A percentile compares a stretch with the other conserved stretches of the same genome.
phyloP scores from a whole-genome alignment of 2,329 filamentous ascomycete genomes.

The Chaetothyriales sp. region DNA sequence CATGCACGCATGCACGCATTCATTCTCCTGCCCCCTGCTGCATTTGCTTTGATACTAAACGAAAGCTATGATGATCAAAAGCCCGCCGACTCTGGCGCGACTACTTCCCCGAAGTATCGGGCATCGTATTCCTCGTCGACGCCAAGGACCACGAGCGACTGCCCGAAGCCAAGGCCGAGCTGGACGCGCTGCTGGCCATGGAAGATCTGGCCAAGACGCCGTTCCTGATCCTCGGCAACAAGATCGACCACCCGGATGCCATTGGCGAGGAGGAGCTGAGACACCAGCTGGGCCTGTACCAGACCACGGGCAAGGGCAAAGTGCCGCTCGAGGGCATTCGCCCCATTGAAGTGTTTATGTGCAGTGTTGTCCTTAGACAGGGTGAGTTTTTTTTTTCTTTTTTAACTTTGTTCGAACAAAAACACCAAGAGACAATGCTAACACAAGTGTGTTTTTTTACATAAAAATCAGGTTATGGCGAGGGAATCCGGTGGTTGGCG shows the following conservation, averaged over 20 bases:
- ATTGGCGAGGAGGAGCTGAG: slow-evolving; percentile 91
- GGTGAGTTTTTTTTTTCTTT: slow-evolving; percentile 37
- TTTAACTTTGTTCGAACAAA: slow-evolving; percentile 1
- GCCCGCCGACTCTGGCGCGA: slow-evolving; percentile 91
- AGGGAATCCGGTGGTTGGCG: slow-evolving; percentile 81
- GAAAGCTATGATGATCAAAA: slow-evolving; percentile 23
- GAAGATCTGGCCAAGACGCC: slow-evolving; percentile 93
- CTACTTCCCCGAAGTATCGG: slow-evolving; percentile 91
- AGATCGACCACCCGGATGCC: slow-evolving; percentile 96
- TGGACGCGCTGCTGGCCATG: slow-evolving; percentile 90
- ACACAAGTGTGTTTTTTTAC: neutral
- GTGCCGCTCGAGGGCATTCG: slow-evolving; percentile 81
- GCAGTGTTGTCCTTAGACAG: slow-evolving; percentile 95
- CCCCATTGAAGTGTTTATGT: slow-evolving; percentile 98
- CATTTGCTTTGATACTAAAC: neutral
- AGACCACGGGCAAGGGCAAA: slow-evolving; percentile 94
- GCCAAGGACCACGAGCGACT: slow-evolving; percentile 95
- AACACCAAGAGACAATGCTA: neutral
- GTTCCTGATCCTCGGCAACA: slow-evolving; percentile 87
- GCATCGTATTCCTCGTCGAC: slow-evolving; percentile 95
- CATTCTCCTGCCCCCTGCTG: no score
- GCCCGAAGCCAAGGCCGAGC: slow-evolving; percentile 85
- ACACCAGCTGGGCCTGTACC: slow-evolving; percentile 82
- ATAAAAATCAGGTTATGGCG: slow-evolving; percentile 61
- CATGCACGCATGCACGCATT: no score